Base-by-base conservation (phyloP, 2,329 filamentous ascomycete species). In the Penicillium olsonii region DNA sequence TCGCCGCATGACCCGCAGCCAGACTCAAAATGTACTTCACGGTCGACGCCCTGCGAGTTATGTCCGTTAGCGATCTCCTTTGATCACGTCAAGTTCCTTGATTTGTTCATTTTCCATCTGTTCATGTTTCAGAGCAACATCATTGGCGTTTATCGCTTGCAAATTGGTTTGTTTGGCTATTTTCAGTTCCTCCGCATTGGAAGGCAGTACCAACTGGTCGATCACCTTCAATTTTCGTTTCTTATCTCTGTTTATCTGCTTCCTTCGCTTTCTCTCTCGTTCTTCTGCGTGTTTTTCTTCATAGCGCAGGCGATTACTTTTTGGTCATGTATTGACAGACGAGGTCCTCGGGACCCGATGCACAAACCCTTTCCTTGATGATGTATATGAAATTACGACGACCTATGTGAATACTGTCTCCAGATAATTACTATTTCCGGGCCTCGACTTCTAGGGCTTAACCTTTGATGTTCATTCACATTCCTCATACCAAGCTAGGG, bases 1-100 rank as follows among this genome's bases (percentile, higher is more conserved):
- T 37, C 64, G 66, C n/a, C 67, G 67, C 29, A 57, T 69, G 45
- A 70, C 68, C 3, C 62, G 68, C 20, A 70, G 68, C 52, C 68
- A 70, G 54, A 66, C 65, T 17, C 61, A 66, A 50, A 54, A 56
- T 47, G 54, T 60, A n/a, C 20, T 60, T 42, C 43, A 45, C 40
- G 37, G 55, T 48, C 42, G 57, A 29, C 42, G 60, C 22, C 50
- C 49, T 29, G 42, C 53, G 10, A 51, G 48, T 31, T 60, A 62
- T 24, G 38, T 55, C 15, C 50, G 55, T 37, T 63, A 39, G 50
- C 48, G n/a, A 31, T 12, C 18, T 29, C 7, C 11, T 29, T 37
- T 18, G 5, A 17, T 37, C 27, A 27, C 6, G 20, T 15, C 10
- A 39, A 18, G 7, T 31, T 31, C 31, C 33, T 31, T n/a, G n/a